These are phyloP conservation scores for Xerocomus subilludens DNA, from an alignment of 1,284 basidiomycete genomes.

Conservation along the genomic window DNA sequence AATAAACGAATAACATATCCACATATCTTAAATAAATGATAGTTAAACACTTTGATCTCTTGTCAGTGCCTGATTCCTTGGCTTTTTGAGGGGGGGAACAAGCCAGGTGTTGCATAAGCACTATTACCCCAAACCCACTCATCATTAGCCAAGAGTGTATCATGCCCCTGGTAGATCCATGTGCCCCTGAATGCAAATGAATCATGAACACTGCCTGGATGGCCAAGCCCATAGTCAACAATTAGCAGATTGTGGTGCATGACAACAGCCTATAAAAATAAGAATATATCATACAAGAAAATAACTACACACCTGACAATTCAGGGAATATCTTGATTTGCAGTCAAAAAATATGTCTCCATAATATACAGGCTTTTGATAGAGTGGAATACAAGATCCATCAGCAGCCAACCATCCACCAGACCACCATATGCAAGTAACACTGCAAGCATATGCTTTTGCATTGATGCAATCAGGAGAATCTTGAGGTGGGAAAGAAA, in stretches of 20 bases:
- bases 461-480: too few species aligned
- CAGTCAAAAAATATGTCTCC: too few species aligned
- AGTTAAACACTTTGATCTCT: neutral
- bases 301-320: neutral
- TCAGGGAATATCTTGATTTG: conserved; percentile 1
- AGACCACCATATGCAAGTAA: neutral
- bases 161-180: conserved; percentile 14
- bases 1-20: neutral
- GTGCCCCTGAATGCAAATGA: conserved; percentile 34
- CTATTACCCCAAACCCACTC: conserved; percentile 35
- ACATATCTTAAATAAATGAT: conserved; percentile 7
- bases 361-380: neutral
- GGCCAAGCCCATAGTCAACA: conserved; percentile 36
- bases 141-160: neutral
- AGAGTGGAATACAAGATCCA: neutral
- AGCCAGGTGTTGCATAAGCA: conserved; percentile 21
- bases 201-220: conserved; percentile 34
- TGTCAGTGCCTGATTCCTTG: neutral
- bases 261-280: neutral
- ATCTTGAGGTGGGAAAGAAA: too few species aligned
- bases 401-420: neutral
- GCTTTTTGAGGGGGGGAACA: conserved; percentile 26
- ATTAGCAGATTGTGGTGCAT: conserved; percentile 29
- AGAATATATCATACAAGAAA: neutral
- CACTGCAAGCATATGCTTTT: too few species aligned